Percentiles rank a stretch among this genome's conserved stretches.
Conservation (phyloP, 768 basidiomycete genomes). For the Cubamyces sp. region DNA sequence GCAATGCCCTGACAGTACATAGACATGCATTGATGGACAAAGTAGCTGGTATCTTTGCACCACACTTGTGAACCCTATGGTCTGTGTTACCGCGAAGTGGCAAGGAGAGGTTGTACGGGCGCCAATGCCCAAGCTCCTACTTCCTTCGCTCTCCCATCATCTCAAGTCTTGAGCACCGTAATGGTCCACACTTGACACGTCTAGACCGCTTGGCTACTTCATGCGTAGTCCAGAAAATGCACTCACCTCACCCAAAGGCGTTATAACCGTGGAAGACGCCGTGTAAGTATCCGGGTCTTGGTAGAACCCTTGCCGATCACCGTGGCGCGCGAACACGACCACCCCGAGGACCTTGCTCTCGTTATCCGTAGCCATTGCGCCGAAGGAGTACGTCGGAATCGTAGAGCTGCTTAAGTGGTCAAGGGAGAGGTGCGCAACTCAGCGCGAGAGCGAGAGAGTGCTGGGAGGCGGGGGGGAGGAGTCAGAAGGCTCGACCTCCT, state of each 20-base stretch:
- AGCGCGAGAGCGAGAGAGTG: not conserved
- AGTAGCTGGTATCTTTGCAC: no score
- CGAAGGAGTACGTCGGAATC: not conserved
- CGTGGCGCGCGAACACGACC: conserved; percentile 32
- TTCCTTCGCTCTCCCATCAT: no score
- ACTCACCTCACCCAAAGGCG: conserved; percentile 67
- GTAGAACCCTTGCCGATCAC: conserved; percentile 56
- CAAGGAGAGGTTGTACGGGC: no score
- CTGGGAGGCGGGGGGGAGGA: conserved; percentile 7
- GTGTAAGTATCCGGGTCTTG: conserved; percentile 62
- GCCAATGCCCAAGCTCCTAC: no score
- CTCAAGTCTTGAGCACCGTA: no score
- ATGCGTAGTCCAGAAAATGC: not conserved
- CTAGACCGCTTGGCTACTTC: no score
- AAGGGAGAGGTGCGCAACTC: not conserved
- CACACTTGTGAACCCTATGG: no score
- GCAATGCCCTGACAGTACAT: not conserved
- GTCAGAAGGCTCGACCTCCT: conserved; percentile 7
- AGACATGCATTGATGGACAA: no score
- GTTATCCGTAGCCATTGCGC: conserved; percentile 11
- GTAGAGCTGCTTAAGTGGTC: not conserved
- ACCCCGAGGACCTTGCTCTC: conserved; percentile 31
- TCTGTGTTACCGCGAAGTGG: no score
- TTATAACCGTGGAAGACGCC: conserved; percentile 59
- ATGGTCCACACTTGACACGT: no score